A percentile compares a stretch with the other conserved stretches of the same genome.
phyloP scores from a whole-genome alignment of 73 alveolate genomes.

The Effrenium voratum region DNA sequence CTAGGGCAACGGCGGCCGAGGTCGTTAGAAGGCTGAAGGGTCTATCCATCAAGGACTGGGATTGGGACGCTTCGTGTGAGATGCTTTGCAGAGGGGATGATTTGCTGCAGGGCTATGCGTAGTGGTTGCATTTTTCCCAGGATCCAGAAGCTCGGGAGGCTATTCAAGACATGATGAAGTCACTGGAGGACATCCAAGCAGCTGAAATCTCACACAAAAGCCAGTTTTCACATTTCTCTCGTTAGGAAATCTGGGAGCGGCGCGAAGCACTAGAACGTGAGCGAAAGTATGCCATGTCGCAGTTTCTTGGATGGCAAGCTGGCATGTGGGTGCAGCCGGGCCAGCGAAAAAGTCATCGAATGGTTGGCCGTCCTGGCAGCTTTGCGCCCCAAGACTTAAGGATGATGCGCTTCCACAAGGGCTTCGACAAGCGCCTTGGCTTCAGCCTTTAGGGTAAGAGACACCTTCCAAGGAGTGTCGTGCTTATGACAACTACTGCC shows the following conservation, averaged over 20 bases:
- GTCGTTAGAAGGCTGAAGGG: slow-evolving; percentile 79
- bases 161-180: slow-evolving; percentile 54
- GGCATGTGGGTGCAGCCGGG: not conserved
- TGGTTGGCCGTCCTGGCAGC: not conserved
- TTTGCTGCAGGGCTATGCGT: no score
- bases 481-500: not conserved
- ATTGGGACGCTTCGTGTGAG: no score
- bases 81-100: no score
- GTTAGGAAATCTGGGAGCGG: slow-evolving; percentile 76
- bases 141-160: slow-evolving; percentile 67
- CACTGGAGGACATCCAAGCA: slow-evolving; percentile 68
- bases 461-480: not conserved
- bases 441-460: not conserved
- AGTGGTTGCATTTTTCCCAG: not conserved
- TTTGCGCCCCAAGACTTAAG: not conserved
- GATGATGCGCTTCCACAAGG: slow-evolving; percentile 78
- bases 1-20: not conserved
- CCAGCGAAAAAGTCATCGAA: not conserved
- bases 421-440: slow-evolving; percentile 67
- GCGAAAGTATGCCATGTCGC: slow-evolving; percentile 69
- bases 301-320: not conserved
- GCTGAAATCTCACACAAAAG: no score
- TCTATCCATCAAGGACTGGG: slow-evolving; percentile 60
- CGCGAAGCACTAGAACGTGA: slow-evolving; percentile 82
- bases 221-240: no score